These are phyloP conservation scores for Anisogramma anomala DNA, from an alignment of 2,329 filamentous ascomycete genomes.

Conservation along the genomic window DNA sequence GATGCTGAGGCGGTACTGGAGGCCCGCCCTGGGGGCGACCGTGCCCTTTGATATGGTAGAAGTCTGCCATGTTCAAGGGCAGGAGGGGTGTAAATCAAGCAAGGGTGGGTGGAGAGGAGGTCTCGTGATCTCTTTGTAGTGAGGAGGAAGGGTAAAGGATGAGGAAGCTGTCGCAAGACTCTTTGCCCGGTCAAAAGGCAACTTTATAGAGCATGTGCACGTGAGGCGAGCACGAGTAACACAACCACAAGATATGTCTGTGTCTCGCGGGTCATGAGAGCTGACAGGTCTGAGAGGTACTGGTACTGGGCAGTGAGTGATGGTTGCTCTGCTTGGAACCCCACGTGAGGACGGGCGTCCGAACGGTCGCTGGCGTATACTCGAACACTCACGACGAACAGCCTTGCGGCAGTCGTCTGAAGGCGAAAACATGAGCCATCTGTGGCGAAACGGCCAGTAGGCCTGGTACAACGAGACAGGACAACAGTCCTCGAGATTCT, in stretches of 20 bases:
- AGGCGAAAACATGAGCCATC: not conserved
- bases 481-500: not conserved
- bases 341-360: not conserved
- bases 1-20: conserved; percentile 1
- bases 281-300: not conserved
- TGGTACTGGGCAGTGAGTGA: not conserved
- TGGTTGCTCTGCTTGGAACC: not conserved
- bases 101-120: not conserved
- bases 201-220: conserved; percentile 6
- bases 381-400: conserved; percentile 5
- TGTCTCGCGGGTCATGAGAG: not conserved
- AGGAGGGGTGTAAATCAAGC: not conserved
- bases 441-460: not conserved
- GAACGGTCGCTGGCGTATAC: too few relatives aligned
- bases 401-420: not conserved
- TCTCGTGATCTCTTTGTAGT: not conserved
- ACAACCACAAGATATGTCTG: conserved; percentile 1
- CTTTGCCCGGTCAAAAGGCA: conserved; percentile 4
- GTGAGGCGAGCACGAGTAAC: not conserved
- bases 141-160: not conserved
- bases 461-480: not conserved
- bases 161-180: not conserved
- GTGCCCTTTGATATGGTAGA: not conserved
- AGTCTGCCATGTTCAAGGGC: conserved; percentile 1
- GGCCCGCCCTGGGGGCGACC: conserved; percentile 1